A percentile compares a stretch with the other conserved stretches of the same genome.
Evolutionary conservation across 2,329 filamentous ascomycete genomes (phyloP).

Genomic region (Lasiodiplodia hormozganensis): DNA sequence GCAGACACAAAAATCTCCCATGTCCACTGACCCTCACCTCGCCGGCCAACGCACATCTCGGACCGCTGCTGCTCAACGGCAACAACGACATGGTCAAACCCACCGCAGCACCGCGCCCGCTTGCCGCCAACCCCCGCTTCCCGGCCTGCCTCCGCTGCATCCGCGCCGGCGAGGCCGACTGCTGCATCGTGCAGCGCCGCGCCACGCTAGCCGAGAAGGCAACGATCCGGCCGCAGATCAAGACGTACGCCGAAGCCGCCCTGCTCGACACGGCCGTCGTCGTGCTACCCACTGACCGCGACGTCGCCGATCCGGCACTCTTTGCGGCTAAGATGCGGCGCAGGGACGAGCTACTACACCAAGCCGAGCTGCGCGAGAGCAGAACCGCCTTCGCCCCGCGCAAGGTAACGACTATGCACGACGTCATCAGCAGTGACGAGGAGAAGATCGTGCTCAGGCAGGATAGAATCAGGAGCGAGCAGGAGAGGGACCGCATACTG

Average conservation of each 20-base stretch:
- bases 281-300: constrained; percentile 9
- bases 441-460: background rate
- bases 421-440: too few relatives aligned
- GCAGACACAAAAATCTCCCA: constrained; percentile 2
- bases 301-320: background rate
- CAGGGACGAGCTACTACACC: background rate
- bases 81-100: background rate
- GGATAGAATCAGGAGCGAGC: background rate
- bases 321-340: background rate
- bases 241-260: background rate
- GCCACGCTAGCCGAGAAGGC: background rate
- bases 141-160: constrained; percentile 23
- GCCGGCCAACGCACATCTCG: background rate
- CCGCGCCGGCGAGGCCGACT: constrained; percentile 19
- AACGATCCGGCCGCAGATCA: background rate
- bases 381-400: background rate
- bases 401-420: background rate
- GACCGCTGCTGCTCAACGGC: background rate
- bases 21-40: constrained; percentile 5
- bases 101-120: background rate
- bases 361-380: background rate
- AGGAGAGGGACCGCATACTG: background rate
- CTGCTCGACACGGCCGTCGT: background rate
- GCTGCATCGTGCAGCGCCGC: constrained; percentile 18
- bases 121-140: background rate